phyloP scores from a whole-genome alignment of 1,139 yeast genomes.

The Protomyces arabidopsidicola region DNA sequence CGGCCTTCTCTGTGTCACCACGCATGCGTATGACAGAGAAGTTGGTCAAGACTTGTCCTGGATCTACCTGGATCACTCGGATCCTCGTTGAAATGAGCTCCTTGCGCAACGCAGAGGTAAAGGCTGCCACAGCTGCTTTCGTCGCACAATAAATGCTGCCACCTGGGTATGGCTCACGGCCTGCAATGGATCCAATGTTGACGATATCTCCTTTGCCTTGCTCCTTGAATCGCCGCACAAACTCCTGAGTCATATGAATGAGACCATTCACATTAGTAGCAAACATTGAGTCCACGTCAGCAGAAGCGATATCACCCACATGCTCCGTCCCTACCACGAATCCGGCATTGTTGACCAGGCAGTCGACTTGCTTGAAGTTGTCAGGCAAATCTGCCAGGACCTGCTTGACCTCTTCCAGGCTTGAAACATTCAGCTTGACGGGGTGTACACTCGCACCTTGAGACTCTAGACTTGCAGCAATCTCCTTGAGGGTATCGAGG shows the following conservation, averaged over 20 bases:
- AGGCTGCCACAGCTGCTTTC: slow-evolving; percentile 74
- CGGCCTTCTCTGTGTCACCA: slow-evolving; percentile 66
- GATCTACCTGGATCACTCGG: slow-evolving; percentile 75
- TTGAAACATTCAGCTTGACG: slow-evolving; percentile 58
- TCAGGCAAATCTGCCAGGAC: slow-evolving; percentile 48
- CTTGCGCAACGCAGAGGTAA: slow-evolving; percentile 69
- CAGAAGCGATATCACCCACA: slow-evolving; percentile 54
- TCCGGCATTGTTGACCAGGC: slow-evolving; percentile 78
- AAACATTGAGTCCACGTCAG: slow-evolving; percentile 58
- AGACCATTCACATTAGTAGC: slow-evolving; percentile 71
- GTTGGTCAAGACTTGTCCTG: slow-evolving; percentile 86
- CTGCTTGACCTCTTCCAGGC: slow-evolving; percentile 48
- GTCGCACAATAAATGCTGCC: slow-evolving; percentile 75
- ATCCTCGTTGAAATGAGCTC: slow-evolving; percentile 63
- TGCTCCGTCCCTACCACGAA: slow-evolving; percentile 64
- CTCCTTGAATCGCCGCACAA: slow-evolving; percentile 53
- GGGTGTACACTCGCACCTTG: slow-evolving; percentile 46
- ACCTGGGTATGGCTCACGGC: slow-evolving; percentile 77
- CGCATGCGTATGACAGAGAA: slow-evolving; percentile 55
- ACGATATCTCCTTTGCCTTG: slow-evolving; percentile 70
- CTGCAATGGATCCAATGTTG: slow-evolving; percentile 82
- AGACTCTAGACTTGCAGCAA: slow-evolving; percentile 49
- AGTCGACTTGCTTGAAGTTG: slow-evolving; percentile 41
- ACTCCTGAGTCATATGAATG: slow-evolving; percentile 62
- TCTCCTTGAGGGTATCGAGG: slow-evolving; percentile 51